A percentile compares a stretch with the other conserved stretches of the same genome.
These are phyloP conservation scores for Asterochloris sp. DNA, from an alignment of 139 green algal species.

Conservation along the genomic window DNA sequence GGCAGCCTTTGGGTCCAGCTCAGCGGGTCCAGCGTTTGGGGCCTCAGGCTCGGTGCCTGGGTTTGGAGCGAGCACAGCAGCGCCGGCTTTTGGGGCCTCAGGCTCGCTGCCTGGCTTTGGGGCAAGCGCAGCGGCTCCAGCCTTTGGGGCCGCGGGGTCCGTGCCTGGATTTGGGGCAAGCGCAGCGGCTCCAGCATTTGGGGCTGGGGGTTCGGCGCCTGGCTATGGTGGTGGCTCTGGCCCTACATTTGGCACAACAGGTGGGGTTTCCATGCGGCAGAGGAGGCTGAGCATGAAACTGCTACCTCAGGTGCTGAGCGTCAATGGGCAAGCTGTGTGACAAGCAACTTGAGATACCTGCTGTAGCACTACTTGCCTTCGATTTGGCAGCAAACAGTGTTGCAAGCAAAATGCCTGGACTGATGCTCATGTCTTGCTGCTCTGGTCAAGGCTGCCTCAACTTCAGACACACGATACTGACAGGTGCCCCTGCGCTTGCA, in stretches of 20 bases:
- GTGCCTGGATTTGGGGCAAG: background rate
- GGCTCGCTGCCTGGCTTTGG: background rate
- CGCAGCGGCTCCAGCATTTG: background rate
- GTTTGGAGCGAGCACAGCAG: constrained; percentile 1
- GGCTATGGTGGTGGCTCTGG: background rate
- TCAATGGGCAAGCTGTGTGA: background rate
- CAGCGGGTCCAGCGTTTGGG: background rate
- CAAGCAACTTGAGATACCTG: background rate
- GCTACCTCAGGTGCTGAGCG: background rate
- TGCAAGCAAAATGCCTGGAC: no score
- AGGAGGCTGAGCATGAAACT: background rate
- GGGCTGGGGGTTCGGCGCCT: no score
- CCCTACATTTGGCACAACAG: background rate
- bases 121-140: background rate
- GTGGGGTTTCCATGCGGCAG: background rate
- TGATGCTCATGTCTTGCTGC: no score
- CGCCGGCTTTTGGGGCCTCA: background rate
- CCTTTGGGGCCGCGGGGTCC: background rate
- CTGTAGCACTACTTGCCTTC: background rate
- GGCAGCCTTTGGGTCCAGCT: background rate
- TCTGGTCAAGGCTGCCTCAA: no score
- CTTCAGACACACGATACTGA: no score
- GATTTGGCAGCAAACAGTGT: no score
- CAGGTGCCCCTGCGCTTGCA: no score
- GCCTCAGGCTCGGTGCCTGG: background rate